phyloP scores from a whole-genome alignment of 139 green algal species.

The Chlorella sorokiniana region DNA sequence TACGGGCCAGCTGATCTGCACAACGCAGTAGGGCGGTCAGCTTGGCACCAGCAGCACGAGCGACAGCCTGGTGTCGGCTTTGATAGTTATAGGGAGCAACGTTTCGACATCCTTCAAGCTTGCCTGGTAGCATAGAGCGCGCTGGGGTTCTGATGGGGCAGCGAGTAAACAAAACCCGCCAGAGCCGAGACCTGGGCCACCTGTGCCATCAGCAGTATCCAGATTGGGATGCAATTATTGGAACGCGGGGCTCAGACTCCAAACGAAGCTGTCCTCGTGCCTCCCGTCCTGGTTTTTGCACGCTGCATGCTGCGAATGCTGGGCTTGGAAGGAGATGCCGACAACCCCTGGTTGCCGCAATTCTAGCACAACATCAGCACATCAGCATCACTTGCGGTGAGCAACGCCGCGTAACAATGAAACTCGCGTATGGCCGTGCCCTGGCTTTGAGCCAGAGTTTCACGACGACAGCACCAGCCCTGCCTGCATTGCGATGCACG shows the following conservation, averaged over 20 bases:
- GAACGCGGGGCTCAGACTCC: too few relatives aligned
- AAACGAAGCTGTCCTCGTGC: too few relatives aligned
- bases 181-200: background rate
- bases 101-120: too few relatives aligned
- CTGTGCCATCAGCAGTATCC: too few relatives aligned
- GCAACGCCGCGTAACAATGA: too few relatives aligned
- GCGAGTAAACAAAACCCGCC: conserved; percentile 6
- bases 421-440: too few relatives aligned
- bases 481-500: background rate
- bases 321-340: background rate
- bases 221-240: too few relatives aligned
- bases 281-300: too few relatives aligned
- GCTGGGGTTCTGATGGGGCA: background rate
- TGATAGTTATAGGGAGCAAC: too few relatives aligned
- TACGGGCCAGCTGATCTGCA: conserved; percentile 12
- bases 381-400: background rate
- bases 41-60: background rate
- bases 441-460: background rate
- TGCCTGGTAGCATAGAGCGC: background rate
- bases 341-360: too few relatives aligned
- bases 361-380: too few relatives aligned
- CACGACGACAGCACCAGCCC: background rate
- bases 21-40: background rate
- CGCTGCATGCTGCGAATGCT: background rate
- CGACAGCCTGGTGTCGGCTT: background rate